These are phyloP conservation scores for Yarrowia bubula DNA, from an alignment of 805 yeast genomes.

Conservation along the genomic window DNA sequence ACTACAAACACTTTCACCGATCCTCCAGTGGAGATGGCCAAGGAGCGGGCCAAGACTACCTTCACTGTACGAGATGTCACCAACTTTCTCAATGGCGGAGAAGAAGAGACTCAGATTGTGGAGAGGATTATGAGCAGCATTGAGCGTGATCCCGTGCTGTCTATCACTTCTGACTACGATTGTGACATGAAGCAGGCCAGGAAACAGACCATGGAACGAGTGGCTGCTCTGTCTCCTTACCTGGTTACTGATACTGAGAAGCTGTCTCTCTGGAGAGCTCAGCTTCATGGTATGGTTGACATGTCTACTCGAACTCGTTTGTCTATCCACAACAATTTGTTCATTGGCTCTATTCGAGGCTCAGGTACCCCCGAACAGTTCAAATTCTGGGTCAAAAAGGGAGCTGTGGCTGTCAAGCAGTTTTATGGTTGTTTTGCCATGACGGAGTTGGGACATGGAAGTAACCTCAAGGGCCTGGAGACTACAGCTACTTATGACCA, in stretches of 20 bases:
- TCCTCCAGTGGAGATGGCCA: slow-evolving; percentile 41
- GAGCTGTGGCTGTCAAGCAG: slow-evolving; percentile 40
- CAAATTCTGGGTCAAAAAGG: slow-evolving; percentile 71
- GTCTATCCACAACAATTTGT: slow-evolving; percentile 84
- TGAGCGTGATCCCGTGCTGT: slow-evolving; percentile 55
- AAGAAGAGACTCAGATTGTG: slow-evolving; percentile 42
- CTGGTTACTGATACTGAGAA: slow-evolving; percentile 33
- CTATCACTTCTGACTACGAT: slow-evolving; percentile 47
- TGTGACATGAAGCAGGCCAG: slow-evolving; percentile 44
- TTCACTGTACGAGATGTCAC: slow-evolving; percentile 44
- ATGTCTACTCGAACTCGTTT: slow-evolving; percentile 77
- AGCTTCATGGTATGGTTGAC: slow-evolving; percentile 46
- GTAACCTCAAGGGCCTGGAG: slow-evolving; percentile 90
- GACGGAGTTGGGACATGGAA: slow-evolving; percentile 92
- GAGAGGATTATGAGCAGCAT: slow-evolving; percentile 45
- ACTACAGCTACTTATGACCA: slow-evolving; percentile 80
- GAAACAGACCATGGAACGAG: slow-evolving; percentile 39
- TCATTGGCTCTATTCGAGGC: slow-evolving; percentile 75
- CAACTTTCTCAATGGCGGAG: slow-evolving; percentile 45
- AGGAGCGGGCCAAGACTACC: slow-evolving; percentile 42
- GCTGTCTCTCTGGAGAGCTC: slow-evolving; percentile 33
- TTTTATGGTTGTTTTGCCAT: slow-evolving; percentile 82
- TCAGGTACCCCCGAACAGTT: slow-evolving; percentile 83
- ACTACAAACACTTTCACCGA: slow-evolving; percentile 36
- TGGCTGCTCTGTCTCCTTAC: slow-evolving; percentile 34